Evolutionary conservation across 2,329 filamentous ascomycete genomes (phyloP).

Genomic region (Colletotrichum scovillei): DNA sequence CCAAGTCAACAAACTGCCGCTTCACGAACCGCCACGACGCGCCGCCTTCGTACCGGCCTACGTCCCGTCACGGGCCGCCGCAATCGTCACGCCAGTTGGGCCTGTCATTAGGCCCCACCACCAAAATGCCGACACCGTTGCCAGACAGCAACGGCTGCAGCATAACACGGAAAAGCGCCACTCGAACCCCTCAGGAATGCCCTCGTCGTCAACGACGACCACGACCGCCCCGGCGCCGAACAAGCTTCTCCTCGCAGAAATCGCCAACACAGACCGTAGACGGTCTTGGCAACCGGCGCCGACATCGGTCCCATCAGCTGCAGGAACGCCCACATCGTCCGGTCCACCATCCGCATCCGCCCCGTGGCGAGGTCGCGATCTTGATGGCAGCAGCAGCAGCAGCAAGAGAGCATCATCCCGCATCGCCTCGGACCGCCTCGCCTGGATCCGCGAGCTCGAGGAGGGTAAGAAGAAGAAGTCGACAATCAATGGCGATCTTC

Average conservation of each 20-base stretch:
- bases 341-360: constrained; percentile 21
- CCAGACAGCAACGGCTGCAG: neutral
- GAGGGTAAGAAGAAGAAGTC: constrained; percentile 12
- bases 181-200: constrained; percentile 9
- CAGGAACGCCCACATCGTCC: neutral
- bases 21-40: constrained; percentile 13
- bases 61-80: neutral
- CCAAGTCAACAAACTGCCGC: constrained; percentile 2
- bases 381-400: neutral
- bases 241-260: neutral
- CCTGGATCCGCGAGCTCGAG: constrained; percentile 30
- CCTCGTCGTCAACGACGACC: neutral
- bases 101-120: neutral
- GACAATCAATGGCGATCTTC: constrained; percentile 16
- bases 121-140: neutral
- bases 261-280: constrained; percentile 1
- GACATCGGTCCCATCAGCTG: constrained; percentile 5
- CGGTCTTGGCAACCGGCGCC: constrained; percentile 26
- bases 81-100: neutral
- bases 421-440: constrained; percentile 21
- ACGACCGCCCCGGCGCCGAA: neutral
- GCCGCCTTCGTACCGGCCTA: constrained; percentile 7
- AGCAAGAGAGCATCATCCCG: constrained; percentile 5
- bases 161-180: constrained; percentile 15
- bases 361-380: constrained; percentile 5